Base-by-base conservation (phyloP, 345 rosid genomes). In the Cardamine chenopodiifolia region DNA sequence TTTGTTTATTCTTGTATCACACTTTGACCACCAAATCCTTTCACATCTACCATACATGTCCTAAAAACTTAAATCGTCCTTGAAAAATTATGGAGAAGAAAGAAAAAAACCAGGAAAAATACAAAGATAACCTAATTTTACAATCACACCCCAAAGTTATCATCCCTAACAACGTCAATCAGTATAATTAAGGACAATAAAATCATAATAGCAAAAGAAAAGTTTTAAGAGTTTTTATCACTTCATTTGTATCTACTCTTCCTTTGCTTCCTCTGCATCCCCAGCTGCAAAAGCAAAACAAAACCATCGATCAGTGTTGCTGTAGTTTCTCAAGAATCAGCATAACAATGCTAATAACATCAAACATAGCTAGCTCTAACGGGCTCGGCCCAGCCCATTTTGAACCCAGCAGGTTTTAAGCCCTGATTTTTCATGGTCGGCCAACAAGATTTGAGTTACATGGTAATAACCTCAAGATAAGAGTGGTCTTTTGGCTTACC, bases 121-220 rank as follows among this genome's bases (percentile, higher is more conserved):
- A 69, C 32, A 76, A 54, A 76, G 15, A 34, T 62, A 54, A 54
- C 65, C 75, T 62, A 70, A 69, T 62, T 69, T 76, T 76, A 76
- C 70, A 69, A 69, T 69, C 62, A 76, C 71, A 69, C 50, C 79
- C 64, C 75, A 54, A 34, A 62, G 35, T 69, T 32, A 42, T 31
- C 70, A 76, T 31, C 69, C 79, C 65, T 68, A 73, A 50, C 68
- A 40, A 52, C 60, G 50, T 22, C 29, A 69, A 68, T 50, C 73
- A 59, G 6, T 39, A 20, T 17, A 13, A 31, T 32, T 4, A 62
- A 50, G 17, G 49, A 52, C 54, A 68, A 75, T 12, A 61, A 45
- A 69, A 53, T 54, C 34, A 69, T 23, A 13, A 55, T 32, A 62
- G 55, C 64, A 54, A 69, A 69, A 44, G 22, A 76, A 53, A 62